phyloP scores from a whole-genome alignment of 306 rosid species.

The Gastrolobium villosum region DNA sequence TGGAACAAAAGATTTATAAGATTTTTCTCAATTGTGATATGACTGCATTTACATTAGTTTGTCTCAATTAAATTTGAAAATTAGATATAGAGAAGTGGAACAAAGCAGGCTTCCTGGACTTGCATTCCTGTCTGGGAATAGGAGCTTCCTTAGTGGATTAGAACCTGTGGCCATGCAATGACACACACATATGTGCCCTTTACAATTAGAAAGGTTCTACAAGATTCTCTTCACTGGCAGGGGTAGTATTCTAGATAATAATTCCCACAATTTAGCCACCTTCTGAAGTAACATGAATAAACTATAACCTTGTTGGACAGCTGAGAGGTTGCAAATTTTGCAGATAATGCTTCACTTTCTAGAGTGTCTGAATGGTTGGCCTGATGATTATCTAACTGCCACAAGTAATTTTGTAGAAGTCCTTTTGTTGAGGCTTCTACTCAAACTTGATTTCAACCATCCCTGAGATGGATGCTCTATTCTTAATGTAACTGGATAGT shows the following conservation, averaged over 20 bases:
- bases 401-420: not conserved
- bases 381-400: not conserved
- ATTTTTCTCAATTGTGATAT: constrained; percentile 9
- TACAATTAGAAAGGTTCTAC: not conserved
- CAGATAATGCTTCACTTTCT: not conserved
- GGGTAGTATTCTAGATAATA: not conserved
- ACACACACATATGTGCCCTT: constrained; percentile 22
- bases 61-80: not conserved
- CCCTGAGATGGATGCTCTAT: not conserved
- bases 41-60: constrained; percentile 10
- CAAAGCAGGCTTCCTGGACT: not conserved
- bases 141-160: constrained; percentile 21
- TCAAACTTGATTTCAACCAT: not conserved
- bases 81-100: constrained; percentile 3
- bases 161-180: constrained; percentile 9
- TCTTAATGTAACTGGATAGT: not conserved
- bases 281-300: constrained; percentile 12
- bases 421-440: constrained; percentile 12
- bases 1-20: not conserved
- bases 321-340: constrained; percentile 23
- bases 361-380: not conserved
- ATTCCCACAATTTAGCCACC: not conserved
- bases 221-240: not conserved
- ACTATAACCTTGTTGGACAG: not conserved
- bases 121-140: constrained; percentile 15